Evolutionary conservation across 2,329 filamentous ascomycete species (phyloP), one percentile per base, ranked within the genome.

Genomic region (Aureobasidium lini): DNA sequence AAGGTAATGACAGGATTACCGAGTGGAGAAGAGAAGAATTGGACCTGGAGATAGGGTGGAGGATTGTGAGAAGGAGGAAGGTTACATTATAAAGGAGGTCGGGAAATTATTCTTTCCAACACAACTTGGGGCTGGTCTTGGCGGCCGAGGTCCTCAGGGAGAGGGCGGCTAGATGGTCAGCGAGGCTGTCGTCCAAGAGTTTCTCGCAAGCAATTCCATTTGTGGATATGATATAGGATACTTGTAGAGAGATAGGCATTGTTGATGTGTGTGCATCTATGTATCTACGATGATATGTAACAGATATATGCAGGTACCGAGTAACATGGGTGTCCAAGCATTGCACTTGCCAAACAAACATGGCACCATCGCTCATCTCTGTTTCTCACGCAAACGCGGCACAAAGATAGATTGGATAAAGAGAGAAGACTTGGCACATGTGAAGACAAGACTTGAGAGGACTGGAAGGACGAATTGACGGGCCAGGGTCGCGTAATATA

Each of bases 51-150:
- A 57, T 34, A 40, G 54, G 54, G 54, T 48, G 32, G 43, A 57
- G 28, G 42, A 15, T 32, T n/a, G 4, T 48, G 54, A 29, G 53
- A 34, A 15, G 29, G 43, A 48, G 42, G 43, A 57, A 57, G 43
- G 10, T 23, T 31, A 31, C 34, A 48, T 47, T 48, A 48, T 57
- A 57, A 57, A 40, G 54, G 40, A 37, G 54, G 42, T 43, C 42
- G 54, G 43, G 53, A 57, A 48, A 57, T 57, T 57, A 57, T 57
- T 57, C 43, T 47, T 46, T 57, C 23, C 42, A 47, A 47, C 32
- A 46, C 40, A 47, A 48, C 34, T 48, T 42, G 5, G 18, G 29
- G 11, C 44, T 34, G 10, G 15, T 23, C 23, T 23, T 23, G 31
- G 47, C 11, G 16, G 29, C 52, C 52, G 40, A 56, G 40, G 52